Base-by-base conservation (phyloP, 306 rosid species). In the Begonia peltatifolia region DNA sequence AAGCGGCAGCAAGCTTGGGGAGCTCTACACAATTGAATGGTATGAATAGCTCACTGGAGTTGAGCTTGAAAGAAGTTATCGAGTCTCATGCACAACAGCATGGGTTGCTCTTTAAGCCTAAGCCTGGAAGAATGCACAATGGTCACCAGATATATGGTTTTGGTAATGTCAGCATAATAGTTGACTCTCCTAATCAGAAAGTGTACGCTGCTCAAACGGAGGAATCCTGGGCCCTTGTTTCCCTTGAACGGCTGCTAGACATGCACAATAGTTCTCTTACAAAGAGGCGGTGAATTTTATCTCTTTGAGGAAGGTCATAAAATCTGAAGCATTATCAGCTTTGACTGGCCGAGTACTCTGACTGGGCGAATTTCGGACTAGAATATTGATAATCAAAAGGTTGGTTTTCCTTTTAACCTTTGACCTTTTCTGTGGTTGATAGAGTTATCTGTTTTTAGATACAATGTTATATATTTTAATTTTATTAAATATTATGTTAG, bases 71-170 rank as follows among this genome's bases (percentile, higher is more conserved):
- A 64, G 96, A 87, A 66, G 87, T 77, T 63, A 71, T 81, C 7
- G 88, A 87, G 72, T 80, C 88, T 13, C 80, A 74, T 70, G 96
- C 94, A 14, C 93, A 73, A 69, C 77, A 81, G 41, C 70, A 84
- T 38, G 79, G 88, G 42, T 69, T 87, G 62, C 74, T 75, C 7
- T 87, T 81, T 66, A 84, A 74, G 73, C 83, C 78, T 55, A 87
- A 87, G 52, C 93, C 85, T 53, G 93, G 87, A 12, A 61, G 92
- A 58, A 77, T 65, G 82, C 85, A 79, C 75, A 70, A 87, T 47
- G 94, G 88, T 53, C 85, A 81, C 62, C 96, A 84, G 60, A 77
- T 87, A 58, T 87, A 81, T 70, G 80, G 84, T 61, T 87, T 79
- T 67, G 94, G 96, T 57, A 77, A 77, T 65, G 62, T 81, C 65